Percentiles rank a stretch among this genome's conserved stretches.
These are phyloP conservation scores for Globisporangium takayamanum DNA, from an alignment of 352 stramenopile genomes.

Conservation along the genomic window DNA sequence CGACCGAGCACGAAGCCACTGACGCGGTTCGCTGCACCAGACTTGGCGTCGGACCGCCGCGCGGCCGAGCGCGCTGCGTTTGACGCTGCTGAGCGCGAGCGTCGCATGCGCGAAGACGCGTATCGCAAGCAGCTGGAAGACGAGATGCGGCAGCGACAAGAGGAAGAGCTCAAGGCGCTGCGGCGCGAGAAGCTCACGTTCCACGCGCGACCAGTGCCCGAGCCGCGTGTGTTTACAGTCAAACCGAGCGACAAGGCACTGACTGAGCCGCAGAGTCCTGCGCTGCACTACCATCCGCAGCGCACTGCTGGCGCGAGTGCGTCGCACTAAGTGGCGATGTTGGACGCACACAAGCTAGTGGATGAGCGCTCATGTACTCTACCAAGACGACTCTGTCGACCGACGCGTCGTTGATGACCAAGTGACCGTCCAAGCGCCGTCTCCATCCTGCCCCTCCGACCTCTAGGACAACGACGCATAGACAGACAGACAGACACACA, in stretches of 20 bases:
- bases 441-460: no score
- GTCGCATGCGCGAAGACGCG: constrained; percentile 53
- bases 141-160: constrained; percentile 39
- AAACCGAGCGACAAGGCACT: constrained; percentile 39
- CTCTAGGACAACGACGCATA: no score
- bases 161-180: constrained; percentile 65
- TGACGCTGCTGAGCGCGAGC: constrained; percentile 63
- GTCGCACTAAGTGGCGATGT: no score
- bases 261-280: constrained; percentile 53
- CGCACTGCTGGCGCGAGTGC: no score
- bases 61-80: constrained; percentile 58
- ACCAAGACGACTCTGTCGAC: no score
- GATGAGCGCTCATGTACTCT: no score
- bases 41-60: constrained; percentile 54
- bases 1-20: constrained; percentile 30
- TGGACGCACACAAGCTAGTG: no score
- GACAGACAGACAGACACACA: no score
- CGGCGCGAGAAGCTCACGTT: constrained; percentile 72
- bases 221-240: constrained; percentile 36
- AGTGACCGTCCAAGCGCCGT: no score
- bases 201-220: constrained; percentile 53
- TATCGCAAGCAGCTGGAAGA: constrained; percentile 45
- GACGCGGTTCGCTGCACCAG: constrained; percentile 42
- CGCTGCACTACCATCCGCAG: constrained; percentile 21
- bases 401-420: no score